A percentile compares a stretch with the other conserved stretches of the same genome.
Evolutionary conservation across 495 filamentous ascomycete species (phyloP).

Genomic region (Talaromyces trachyspermus): DNA sequence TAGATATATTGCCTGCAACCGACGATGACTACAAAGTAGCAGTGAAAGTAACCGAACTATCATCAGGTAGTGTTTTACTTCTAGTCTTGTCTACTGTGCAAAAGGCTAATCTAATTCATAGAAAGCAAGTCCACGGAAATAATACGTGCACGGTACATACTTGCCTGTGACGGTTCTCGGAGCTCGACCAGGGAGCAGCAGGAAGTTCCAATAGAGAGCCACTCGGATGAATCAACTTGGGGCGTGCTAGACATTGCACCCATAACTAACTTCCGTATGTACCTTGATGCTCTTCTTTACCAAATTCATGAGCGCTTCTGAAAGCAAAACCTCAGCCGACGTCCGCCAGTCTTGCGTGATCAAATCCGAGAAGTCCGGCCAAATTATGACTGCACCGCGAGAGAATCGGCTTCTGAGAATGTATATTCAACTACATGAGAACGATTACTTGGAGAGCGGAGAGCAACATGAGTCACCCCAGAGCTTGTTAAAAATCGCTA

Average conservation of each 20-base stretch:
- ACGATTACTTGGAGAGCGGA: constrained; percentile 8
- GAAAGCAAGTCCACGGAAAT: constrained; percentile 44
- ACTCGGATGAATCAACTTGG: constrained; percentile 54
- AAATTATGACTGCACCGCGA: constrained; percentile 59
- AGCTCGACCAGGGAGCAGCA: constrained; percentile 49
- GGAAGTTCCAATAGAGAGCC: constrained; percentile 48
- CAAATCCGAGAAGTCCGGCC: constrained; percentile 49
- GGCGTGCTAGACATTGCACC: constrained; percentile 48
- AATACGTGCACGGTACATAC: constrained; percentile 52
- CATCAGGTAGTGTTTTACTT: not conserved
- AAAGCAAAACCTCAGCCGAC: too few species aligned
- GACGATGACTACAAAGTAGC: constrained; percentile 7
- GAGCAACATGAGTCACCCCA: not conserved
- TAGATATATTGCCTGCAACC: not conserved
- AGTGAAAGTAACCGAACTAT: not conserved
- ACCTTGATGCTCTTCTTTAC: constrained; percentile 8
- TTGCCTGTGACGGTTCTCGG: constrained; percentile 58
- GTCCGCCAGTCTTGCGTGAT: constrained; percentile 57
- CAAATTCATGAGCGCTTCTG: not conserved
- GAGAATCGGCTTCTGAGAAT: constrained; percentile 58
- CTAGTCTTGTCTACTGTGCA: not conserved
- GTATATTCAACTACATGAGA: constrained; percentile 57
- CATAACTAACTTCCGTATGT: constrained; percentile 43
- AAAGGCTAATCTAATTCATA: not conserved
- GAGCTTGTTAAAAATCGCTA: constrained; percentile 11